Evolutionary conservation across 192 early-diverging fungal genomes (phyloP).

Genomic region (Geranomyces variabilis): DNA sequence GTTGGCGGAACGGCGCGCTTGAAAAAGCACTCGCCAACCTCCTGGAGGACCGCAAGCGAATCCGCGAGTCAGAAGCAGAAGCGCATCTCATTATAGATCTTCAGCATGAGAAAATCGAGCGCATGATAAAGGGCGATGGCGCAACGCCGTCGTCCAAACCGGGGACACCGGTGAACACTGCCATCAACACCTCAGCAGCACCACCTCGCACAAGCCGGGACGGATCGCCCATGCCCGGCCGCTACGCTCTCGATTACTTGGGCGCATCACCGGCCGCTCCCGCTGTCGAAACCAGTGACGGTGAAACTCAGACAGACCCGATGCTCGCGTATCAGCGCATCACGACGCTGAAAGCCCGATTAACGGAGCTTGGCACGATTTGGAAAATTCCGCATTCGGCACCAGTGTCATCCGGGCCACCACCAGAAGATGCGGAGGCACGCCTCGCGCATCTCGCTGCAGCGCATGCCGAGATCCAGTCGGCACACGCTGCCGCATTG

Average conservation of each 20-base stretch:
- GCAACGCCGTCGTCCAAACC: neutral
- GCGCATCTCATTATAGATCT: constrained; percentile 28
- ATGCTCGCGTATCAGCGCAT: constrained; percentile 34
- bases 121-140: neutral
- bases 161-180: too few species aligned
- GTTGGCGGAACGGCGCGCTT: constrained; percentile 5
- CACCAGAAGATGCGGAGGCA: neutral
- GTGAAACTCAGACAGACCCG: constrained; percentile 27
- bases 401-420: neutral
- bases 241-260: neutral
- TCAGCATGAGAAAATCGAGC: constrained; percentile 32
- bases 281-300: neutral
- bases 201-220: neutral
- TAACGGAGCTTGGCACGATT: constrained; percentile 5
- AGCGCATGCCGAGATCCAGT: constrained; percentile 25
- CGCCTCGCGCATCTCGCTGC: constrained; percentile 7
- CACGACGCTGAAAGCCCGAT: constrained; percentile 22
- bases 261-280: neutral
- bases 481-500: constrained; percentile 1
- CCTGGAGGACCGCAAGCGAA: neutral
- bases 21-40: constrained; percentile 13
- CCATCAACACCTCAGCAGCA: neutral
- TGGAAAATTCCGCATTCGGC: constrained; percentile 9
- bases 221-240: neutral
- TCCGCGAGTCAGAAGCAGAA: constrained; percentile 8